Evolutionary conservation across 1,139 yeast species (phyloP), one percentile per base, ranked within the genome.

Genomic region (Taphrina communis): DNA sequence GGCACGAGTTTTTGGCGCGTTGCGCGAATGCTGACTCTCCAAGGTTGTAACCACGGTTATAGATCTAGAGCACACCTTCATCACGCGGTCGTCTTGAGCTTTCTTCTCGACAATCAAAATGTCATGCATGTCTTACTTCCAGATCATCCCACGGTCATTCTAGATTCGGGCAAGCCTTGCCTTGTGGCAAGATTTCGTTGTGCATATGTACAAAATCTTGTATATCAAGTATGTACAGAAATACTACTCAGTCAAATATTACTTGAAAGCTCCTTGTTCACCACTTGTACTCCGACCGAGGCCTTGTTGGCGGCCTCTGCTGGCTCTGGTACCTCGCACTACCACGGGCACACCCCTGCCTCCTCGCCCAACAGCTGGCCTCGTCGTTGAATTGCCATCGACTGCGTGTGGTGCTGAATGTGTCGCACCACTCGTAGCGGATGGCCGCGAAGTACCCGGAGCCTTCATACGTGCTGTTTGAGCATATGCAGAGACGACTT

Each of bases 401-500:
- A 31, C 12, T 12, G 21, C 52, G 19, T 50, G 42, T 25, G 51
- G 7, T 39, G 59, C 52, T 14, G 59, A 21, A 14, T 41, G 21
- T 8, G 59, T 48, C 6, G 66, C 51, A 17, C 48, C 48, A 8
- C 48, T 60, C 2, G 50, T 52, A 8, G 35, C 31, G 8, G 42
- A 19, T 6, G 59, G 11, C 8, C 50, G 55, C 17, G 52, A 19
- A 14, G 52, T 17, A 14, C 25, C 19, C 25, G 66, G 19, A 14
- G 53, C 50, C 17, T 44, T 46, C 17, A 44, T 48, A 17, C 67
- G 61, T 12, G 53, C 59, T 44, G 59, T 46, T n/a, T 63, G 67
- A 14, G 67, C 67, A 55, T 63, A 63, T 7, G 67, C 67, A 53
- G 67, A 63, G 25, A 57, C 61, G 9, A 50, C 61, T 35, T 56